These are phyloP conservation scores for Vitis riparia DNA, from an alignment of 164 flowering plant species.

Conservation along the genomic window DNA sequence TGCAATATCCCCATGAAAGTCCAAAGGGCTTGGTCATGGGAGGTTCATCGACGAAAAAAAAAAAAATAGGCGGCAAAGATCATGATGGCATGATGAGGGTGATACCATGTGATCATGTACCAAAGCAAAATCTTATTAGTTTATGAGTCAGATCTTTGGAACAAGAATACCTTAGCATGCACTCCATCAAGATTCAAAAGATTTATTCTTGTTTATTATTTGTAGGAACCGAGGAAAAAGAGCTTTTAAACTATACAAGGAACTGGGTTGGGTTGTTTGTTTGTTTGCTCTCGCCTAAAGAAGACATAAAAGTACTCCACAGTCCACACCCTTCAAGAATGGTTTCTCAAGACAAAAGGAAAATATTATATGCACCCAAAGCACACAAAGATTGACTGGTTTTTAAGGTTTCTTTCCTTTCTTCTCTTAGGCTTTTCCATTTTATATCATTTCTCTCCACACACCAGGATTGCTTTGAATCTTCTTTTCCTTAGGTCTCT, in stretches of 20 bases:
- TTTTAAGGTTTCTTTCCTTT: slow-evolving; percentile 20
- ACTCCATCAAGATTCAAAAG: slow-evolving; percentile 25
- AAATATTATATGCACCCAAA: not conserved
- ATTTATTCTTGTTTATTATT: slow-evolving; percentile 2
- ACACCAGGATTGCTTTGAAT: not conserved
- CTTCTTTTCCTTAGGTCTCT: not conserved
- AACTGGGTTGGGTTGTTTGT: slow-evolving; percentile 3
- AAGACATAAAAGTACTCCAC: slow-evolving; percentile 13
- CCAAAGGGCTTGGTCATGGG: no score
- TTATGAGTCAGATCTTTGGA: slow-evolving; percentile 11
- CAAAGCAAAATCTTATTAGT: not conserved
- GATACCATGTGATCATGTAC: slow-evolving; percentile 3
- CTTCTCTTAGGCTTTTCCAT: slow-evolving; percentile 5
- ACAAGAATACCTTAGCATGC: slow-evolving; percentile 13
- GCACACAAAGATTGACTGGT: slow-evolving; percentile 14
- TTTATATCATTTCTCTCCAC: slow-evolving; percentile 3
- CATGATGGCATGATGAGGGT: no score
- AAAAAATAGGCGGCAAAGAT: no score
- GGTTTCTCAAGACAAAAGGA: slow-evolving; percentile 8
- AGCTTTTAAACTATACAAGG: slow-evolving; percentile 1
- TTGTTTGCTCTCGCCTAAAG: slow-evolving; percentile 11
- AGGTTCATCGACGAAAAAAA: no score
- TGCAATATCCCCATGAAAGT: no score
- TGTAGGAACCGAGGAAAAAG: slow-evolving; percentile 11
- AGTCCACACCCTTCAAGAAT: not conserved